Evolutionary conservation across 345 rosid genomes (phyloP).

Genomic region (Citrus inodora): DNA sequence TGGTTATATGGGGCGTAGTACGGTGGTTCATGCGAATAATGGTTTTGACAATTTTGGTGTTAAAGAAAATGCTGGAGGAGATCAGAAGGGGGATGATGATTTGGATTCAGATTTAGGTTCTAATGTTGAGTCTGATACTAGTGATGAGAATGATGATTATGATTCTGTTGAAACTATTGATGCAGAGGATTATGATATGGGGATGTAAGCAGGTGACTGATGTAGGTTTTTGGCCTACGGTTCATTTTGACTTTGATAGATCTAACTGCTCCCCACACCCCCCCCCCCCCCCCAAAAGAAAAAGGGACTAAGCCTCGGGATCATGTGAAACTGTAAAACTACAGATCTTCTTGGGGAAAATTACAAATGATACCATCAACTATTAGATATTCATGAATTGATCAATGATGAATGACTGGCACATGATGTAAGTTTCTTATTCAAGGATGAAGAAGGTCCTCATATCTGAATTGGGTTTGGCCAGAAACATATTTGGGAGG

Average conservation of each 20-base stretch:
- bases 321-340: not conserved
- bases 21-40: slow-evolving; percentile 24
- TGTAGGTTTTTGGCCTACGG: not conserved
- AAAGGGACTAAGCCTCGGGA: no score
- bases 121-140: slow-evolving; percentile 21
- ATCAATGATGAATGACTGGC: not conserved
- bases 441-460: not conserved
- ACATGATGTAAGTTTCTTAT: not conserved
- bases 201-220: slow-evolving; percentile 6
- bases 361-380: not conserved
- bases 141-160: slow-evolving; percentile 19
- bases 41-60: slow-evolving; percentile 13
- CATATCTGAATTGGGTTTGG: not conserved
- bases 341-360: not conserved
- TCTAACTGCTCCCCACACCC: no score
- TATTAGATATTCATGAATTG: not conserved
- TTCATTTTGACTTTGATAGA: not conserved
- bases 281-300: no score
- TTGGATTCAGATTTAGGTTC: slow-evolving; percentile 20
- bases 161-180: slow-evolving; percentile 17
- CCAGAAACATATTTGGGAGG: not conserved
- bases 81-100: slow-evolving; percentile 8
- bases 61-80: slow-evolving; percentile 11
- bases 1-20: slow-evolving; percentile 23
- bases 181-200: slow-evolving; percentile 1